Evolutionary conservation across 1,284 basidiomycete species (phyloP).

Genomic region (Ceratobasidium sp.): DNA sequence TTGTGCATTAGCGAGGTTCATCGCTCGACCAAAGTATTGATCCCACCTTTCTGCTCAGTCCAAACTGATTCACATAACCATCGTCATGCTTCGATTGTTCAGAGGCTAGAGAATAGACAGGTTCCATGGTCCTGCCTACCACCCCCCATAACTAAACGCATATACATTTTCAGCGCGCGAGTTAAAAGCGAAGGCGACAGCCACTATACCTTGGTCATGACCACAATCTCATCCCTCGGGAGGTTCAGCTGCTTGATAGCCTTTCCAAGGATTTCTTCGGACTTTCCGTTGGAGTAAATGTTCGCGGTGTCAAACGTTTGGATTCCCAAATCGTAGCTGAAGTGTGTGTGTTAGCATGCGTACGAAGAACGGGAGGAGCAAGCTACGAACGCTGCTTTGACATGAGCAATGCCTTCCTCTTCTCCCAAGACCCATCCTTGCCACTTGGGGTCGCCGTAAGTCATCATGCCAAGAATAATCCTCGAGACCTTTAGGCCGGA

Average conservation of each 20-base stretch:
- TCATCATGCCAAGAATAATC: slow-evolving; percentile 27
- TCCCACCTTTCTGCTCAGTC: slow-evolving; percentile 52
- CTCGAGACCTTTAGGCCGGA: slow-evolving; percentile 41
- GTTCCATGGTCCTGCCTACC: slow-evolving; percentile 14
- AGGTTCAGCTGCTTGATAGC: slow-evolving; percentile 48
- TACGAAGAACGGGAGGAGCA: neutral
- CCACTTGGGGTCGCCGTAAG: neutral
- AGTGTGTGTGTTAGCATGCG: neutral
- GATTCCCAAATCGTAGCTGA: slow-evolving; percentile 58
- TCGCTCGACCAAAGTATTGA: slow-evolving; percentile 30
- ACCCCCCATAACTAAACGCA: slow-evolving; percentile 48
- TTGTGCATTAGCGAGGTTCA: slow-evolving; percentile 46
- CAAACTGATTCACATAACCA: slow-evolving; percentile 55
- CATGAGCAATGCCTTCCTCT: slow-evolving; percentile 52
- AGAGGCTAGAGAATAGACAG: neutral
- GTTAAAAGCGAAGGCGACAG: slow-evolving; percentile 25
- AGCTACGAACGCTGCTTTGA: slow-evolving; percentile 51
- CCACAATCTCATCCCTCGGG: slow-evolving; percentile 46
- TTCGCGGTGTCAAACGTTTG: slow-evolving; percentile 66
- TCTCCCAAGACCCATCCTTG: slow-evolving; percentile 52
- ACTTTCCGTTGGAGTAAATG: slow-evolving; percentile 46
- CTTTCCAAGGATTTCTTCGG: slow-evolving; percentile 48
- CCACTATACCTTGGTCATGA: slow-evolving; percentile 48
- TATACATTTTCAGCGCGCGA: neutral
- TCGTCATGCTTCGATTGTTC: slow-evolving; percentile 14